Evolutionary conservation across 495 filamentous ascomycete genomes (phyloP), one percentile per base, ranked within the genome.

Genomic region (Recurvomyces mirabilis): DNA sequence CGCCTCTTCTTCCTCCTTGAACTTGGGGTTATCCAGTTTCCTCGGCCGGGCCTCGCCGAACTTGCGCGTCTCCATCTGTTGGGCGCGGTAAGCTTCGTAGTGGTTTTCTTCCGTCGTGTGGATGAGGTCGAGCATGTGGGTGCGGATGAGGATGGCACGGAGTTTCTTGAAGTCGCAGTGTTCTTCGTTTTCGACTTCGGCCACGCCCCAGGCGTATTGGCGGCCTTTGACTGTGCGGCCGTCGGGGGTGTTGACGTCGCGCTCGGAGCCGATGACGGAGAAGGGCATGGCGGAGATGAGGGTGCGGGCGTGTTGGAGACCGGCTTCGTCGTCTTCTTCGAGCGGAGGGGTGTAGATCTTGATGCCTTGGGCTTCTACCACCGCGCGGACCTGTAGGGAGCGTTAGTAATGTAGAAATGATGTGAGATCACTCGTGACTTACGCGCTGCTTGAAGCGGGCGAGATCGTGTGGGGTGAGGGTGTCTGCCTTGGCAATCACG

Each of bases 141-240:
- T 98, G 59, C 91, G 87, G 71, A 98, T 96, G 51, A 98, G 74
- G 58, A 96, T 96, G 15, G 87, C 93, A 53, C 91, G 88, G 48
- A 98, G 82, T 72, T 98, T 98, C 82, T 98, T 98, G 71, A 98
- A 98, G 69, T 98, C 91, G 67, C 91, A 98, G 78, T 98, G 91
- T 50, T 96, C 91, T 65, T 98, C 91, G 64, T 98, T 96, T 77
- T 98, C 91, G 39, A 98, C 91, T 64, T 98, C 91, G 43, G 93
- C 91, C 51, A 96, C 91, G 70, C 91, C 91, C 91, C 91, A 98
- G 40, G 87, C 84, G 65, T 98, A 98, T 67, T 96, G 91, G 40
- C 91, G 91, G 52, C 91, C 91, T 75, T 96, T 98, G 57, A 96
- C 84, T 50, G 94, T 89, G 61, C 88, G 87, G 52, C 82, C 83